phyloP scores from a whole-genome alignment of 2,329 filamentous ascomycete genomes.

The Aspergillus vadensis region DNA sequence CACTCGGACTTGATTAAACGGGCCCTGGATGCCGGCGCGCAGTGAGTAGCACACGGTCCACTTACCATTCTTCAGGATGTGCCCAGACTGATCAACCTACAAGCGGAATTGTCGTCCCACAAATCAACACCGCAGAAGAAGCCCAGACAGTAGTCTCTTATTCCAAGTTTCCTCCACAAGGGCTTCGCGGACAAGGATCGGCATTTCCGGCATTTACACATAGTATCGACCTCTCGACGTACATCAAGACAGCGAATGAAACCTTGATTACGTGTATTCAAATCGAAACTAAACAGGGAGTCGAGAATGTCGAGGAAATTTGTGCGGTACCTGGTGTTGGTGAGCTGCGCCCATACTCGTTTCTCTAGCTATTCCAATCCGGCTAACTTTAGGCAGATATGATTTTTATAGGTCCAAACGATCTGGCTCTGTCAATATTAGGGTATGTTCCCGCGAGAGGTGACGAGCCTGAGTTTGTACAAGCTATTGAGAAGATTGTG shows the following conservation, averaged over 20 bases:
- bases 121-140: conserved; percentile 55
- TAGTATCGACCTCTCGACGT: conserved; percentile 30
- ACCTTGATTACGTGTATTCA: conserved; percentile 40
- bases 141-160: conserved; percentile 25
- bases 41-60: conserved; percentile 15
- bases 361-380: not conserved
- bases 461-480: not conserved
- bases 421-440: not conserved
- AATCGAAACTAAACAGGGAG: conserved; percentile 42
- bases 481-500: not conserved
- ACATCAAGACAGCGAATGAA: conserved; percentile 39
- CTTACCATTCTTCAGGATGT: not conserved
- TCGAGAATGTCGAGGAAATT: conserved; percentile 46
- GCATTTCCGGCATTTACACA: conserved; percentile 43
- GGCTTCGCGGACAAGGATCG: conserved; percentile 32
- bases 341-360: not conserved
- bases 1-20: conserved; percentile 28
- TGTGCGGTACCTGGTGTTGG: conserved; percentile 42
- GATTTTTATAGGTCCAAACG: not conserved
- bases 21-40: conserved; percentile 29
- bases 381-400: not conserved
- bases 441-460: not conserved
- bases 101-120: conserved; percentile 53
- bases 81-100: not conserved
- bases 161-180: conserved; percentile 34